Conservation (phyloP, 2,329 filamentous ascomycete species). For the Scytalidium sp. region DNA sequence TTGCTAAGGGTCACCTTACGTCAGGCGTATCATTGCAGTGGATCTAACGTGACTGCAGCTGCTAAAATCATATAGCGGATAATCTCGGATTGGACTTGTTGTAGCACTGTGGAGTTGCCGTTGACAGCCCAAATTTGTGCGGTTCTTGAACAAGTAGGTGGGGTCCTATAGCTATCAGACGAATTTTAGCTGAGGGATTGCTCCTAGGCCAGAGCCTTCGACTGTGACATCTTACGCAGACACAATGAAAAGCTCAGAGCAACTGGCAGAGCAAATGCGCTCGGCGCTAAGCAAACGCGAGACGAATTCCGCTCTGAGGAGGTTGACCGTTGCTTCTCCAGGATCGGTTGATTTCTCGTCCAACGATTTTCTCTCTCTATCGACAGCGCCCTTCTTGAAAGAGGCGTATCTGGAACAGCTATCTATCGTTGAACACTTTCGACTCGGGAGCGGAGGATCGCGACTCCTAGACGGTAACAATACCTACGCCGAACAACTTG, state of each 20-base stretch:
- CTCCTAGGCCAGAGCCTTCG: neutral
- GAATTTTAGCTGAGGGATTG: too few relatives aligned
- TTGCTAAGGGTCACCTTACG: too few relatives aligned
- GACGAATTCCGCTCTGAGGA: constrained; percentile 32
- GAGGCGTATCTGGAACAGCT: constrained; percentile 57
- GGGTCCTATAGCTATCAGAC: too few relatives aligned
- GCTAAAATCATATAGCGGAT: too few relatives aligned
- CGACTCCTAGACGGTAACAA: constrained; percentile 52
- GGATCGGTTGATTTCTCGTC: constrained; percentile 75
- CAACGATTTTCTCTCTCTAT: constrained; percentile 77
- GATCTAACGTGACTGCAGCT: too few relatives aligned
- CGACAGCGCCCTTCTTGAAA: constrained; percentile 47
- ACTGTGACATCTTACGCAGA: neutral
- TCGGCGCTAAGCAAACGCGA: constrained; percentile 11
- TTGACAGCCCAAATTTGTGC: too few relatives aligned
- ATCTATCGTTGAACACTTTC: constrained; percentile 10
- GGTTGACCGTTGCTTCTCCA: constrained; percentile 56
- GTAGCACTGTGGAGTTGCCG: too few relatives aligned
- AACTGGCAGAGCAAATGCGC: neutral
- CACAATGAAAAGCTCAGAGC: neutral
- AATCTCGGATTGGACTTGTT: too few relatives aligned
- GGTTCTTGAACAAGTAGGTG: too few relatives aligned
- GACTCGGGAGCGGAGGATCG: constrained; percentile 50
- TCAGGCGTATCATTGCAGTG: too few relatives aligned
- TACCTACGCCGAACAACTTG: constrained; percentile 39